Evolutionary conservation across 2,329 filamentous ascomycete genomes (phyloP), one percentile per base, ranked within the genome.

Genomic region (Apiospora pterosperma): DNA sequence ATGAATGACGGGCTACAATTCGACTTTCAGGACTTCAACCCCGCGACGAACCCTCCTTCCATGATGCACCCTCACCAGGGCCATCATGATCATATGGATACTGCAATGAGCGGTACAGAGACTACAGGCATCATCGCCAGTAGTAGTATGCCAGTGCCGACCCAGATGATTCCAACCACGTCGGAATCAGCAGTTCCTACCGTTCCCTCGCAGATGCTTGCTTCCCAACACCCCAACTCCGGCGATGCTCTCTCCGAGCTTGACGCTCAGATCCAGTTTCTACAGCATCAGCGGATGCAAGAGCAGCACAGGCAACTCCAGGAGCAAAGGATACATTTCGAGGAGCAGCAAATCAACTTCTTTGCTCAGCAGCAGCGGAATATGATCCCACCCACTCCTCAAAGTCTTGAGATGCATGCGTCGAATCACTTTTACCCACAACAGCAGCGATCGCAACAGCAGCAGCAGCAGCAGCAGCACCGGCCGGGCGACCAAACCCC

Each of bases 321-420:
- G 62, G 85, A 89, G 71, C 85, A 89, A 67, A 84, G 82, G 58
- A 81, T 77, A 14, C 75, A 75, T 60, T 74, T 78, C 28, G 75
- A 75, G 55, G 76, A 79, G 25, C 77, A 82, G 39, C 78, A 79
- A 59, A 78, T 79, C 25, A 83, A 82, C 63, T 86, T 83, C 72
- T 88, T 84, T 71, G 75, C 79, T 10, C 83, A 77, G 63, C 84
- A 77, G 62, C 82, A 85, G 65, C 82, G 70, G 63, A 74, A 84
- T 65, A 88, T 90, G 62, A 86, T 93, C 8, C 92, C 92, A 6
- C 91, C 91, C 2, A 96, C 92, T 16, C 92, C 92, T 0, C 92
- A 91, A 74, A 95, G 92, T 74, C 83, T 93, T 31, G 91, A 95
- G 73, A 86, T 95, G 78, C 88, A 90, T 75, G 85, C 80, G 72